Evolutionary conservation across 108 stramenopile species (phyloP).

Genomic region (Nitzschia sp.): DNA sequence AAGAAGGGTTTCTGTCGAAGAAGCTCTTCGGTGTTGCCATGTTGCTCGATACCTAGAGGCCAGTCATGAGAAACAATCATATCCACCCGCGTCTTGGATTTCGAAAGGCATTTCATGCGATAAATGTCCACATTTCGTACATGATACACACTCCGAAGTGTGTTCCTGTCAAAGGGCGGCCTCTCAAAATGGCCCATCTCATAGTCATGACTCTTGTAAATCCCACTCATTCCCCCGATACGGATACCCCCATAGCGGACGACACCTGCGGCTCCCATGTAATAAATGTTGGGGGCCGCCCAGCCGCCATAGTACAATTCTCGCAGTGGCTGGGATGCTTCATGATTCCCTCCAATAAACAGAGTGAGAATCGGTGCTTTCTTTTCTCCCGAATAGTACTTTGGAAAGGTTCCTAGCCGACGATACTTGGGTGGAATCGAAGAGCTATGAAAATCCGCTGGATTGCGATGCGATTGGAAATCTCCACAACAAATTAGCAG

Average conservation of each 20-base stretch:
- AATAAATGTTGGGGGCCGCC: conserved; percentile 99
- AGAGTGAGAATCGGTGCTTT: conserved; percentile 91
- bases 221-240: conserved; percentile 96
- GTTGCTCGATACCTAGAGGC: conserved; percentile 91
- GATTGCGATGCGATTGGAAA: conserved; percentile 93
- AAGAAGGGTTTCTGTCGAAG: conserved; percentile 87
- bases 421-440: conserved; percentile 94
- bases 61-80: conserved; percentile 96
- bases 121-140: conserved; percentile 85
- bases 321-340: conserved; percentile 92
- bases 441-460: conserved; percentile 81
- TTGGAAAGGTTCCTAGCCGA: conserved; percentile 82
- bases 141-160: conserved; percentile 93
- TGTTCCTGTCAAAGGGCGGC: conserved; percentile 78
- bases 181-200: conserved; percentile 66
- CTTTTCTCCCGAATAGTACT: conserved; percentile 90
- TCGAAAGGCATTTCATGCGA: conserved; percentile 65
- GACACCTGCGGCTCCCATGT: conserved; percentile 91
- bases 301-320: conserved; percentile 98
- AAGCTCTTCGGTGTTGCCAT: conserved; percentile 76
- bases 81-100: conserved; percentile 53
- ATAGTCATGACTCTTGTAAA: conserved; percentile 89
- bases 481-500: conserved; percentile 98
- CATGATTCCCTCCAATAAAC: conserved; percentile 99
- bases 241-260: conserved; percentile 87